A percentile compares a stretch with the other conserved stretches of the same genome.
Conservation (phyloP, 208 protist species). For the Tetramitus jugosus region DNA sequence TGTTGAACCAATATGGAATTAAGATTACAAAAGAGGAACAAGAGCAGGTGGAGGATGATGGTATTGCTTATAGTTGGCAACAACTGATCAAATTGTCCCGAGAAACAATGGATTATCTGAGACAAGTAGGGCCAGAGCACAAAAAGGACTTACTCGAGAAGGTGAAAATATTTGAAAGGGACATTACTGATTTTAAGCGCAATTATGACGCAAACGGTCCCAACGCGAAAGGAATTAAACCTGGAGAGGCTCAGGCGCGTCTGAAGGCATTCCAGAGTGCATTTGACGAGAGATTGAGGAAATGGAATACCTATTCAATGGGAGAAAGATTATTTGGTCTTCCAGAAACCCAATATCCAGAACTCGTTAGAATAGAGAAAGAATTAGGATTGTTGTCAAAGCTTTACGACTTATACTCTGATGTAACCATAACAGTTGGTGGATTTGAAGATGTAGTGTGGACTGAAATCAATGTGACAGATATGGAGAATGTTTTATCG, state of each 20-base stretch:
- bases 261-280: conserved; percentile 85
- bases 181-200: conserved; percentile 80
- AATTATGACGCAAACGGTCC: conserved; percentile 90
- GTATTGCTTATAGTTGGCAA: conserved; percentile 72
- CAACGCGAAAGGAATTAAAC: conserved; percentile 80
- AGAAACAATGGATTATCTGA: conserved; percentile 69
- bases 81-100: conserved; percentile 68
- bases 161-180: conserved; percentile 80
- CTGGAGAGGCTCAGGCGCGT: conserved; percentile 81
- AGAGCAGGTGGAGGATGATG: conserved; percentile 38
- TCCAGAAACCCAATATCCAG: conserved; percentile 80
- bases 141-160: conserved; percentile 79
- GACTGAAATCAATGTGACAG: conserved; percentile 82
- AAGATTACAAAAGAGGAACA: conserved; percentile 36
- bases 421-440: conserved; percentile 81
- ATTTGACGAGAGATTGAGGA: conserved; percentile 85
- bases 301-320: conserved; percentile 81
- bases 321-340: conserved; percentile 91
- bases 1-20: conserved; percentile 27
- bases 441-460: conserved; percentile 87
- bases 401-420: conserved; percentile 87
- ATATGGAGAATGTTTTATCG: conserved; percentile 73
- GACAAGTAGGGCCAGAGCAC: conserved; percentile 74
- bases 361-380: conserved; percentile 79
- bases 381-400: conserved; percentile 85